Conservation (phyloP, 1,284 basidiomycete genomes). For the Mycosarcoma maydis region DNA sequence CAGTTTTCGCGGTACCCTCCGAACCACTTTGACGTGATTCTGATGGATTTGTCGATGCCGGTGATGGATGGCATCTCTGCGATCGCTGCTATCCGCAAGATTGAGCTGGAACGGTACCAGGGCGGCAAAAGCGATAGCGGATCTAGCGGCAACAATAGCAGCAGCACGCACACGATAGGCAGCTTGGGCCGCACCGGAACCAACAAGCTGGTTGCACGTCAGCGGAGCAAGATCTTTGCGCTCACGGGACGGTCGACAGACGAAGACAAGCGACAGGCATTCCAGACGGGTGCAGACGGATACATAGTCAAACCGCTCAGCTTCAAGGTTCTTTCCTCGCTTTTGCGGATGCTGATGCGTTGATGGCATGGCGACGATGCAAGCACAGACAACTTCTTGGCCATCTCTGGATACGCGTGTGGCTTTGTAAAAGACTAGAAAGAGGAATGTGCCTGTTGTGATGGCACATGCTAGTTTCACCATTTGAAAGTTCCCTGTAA, state of each 20-base stretch:
- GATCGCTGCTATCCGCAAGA: conserved; percentile 80
- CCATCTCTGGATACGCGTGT: too few species aligned
- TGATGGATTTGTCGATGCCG: conserved; percentile 89
- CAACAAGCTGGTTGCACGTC: conserved; percentile 13
- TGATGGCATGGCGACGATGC: background rate
- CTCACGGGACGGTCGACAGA: conserved; percentile 90
- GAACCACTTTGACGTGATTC: conserved; percentile 48
- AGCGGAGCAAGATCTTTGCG: conserved; percentile 78
- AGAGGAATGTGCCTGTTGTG: too few species aligned
- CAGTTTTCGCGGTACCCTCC: conserved; percentile 43
- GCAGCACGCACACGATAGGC: background rate
- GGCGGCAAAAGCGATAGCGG: conserved; percentile 6
- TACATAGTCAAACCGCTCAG: conserved; percentile 74
- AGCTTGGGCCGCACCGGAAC: background rate
- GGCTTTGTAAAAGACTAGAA: too few species aligned
- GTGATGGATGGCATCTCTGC: conserved; percentile 85
- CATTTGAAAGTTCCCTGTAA: too few species aligned
- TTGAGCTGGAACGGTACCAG: conserved; percentile 73
- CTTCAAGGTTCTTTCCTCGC: conserved; percentile 48
- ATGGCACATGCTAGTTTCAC: too few species aligned
- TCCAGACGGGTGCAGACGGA: conserved; percentile 91
- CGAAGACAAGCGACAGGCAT: conserved; percentile 89
- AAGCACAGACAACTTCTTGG: too few species aligned
- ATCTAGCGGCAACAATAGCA: background rate
- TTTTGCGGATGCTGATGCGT: conserved; percentile 48